Conservation (phyloP, 2,329 filamentous ascomycete species). For the Esteya vermicola region DNA sequence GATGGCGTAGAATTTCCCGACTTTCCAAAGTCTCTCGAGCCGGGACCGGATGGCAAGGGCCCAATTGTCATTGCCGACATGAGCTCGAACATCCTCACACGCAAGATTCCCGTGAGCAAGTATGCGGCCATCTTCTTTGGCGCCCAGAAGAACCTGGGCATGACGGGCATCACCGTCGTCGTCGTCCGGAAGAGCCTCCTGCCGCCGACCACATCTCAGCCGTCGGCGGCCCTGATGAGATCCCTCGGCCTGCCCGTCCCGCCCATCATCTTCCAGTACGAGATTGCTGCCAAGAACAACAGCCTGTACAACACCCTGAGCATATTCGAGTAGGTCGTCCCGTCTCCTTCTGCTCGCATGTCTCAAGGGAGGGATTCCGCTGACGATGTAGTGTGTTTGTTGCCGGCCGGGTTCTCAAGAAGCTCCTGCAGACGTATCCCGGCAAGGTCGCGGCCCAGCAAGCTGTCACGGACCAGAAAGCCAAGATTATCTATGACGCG, state of each 20-base stretch:
- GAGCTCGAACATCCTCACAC: constrained; percentile 83
- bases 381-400: constrained; percentile 63
- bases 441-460: constrained; percentile 67
- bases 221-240: constrained; percentile 54
- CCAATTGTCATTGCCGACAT: constrained; percentile 83
- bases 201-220: constrained; percentile 34
- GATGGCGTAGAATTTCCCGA: constrained; percentile 81
- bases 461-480: constrained; percentile 58
- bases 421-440: constrained; percentile 50
- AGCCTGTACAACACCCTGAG: constrained; percentile 91
- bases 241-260: constrained; percentile 62
- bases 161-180: constrained; percentile 72
- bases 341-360: background rate
- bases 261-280: constrained; percentile 69
- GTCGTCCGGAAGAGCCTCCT: constrained; percentile 73
- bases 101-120: constrained; percentile 61
- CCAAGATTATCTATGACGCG: constrained; percentile 58
- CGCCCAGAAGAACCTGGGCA: constrained; percentile 88
- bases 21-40: constrained; percentile 51
- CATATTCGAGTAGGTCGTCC: constrained; percentile 58
- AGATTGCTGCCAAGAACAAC: constrained; percentile 81
- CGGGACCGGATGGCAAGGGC: constrained; percentile 43
- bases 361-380: no score
- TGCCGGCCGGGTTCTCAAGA: constrained; percentile 75
- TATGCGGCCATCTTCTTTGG: constrained; percentile 82